Conservation (phyloP, 352 stramenopile species). For the Pythium phragmitis region DNA sequence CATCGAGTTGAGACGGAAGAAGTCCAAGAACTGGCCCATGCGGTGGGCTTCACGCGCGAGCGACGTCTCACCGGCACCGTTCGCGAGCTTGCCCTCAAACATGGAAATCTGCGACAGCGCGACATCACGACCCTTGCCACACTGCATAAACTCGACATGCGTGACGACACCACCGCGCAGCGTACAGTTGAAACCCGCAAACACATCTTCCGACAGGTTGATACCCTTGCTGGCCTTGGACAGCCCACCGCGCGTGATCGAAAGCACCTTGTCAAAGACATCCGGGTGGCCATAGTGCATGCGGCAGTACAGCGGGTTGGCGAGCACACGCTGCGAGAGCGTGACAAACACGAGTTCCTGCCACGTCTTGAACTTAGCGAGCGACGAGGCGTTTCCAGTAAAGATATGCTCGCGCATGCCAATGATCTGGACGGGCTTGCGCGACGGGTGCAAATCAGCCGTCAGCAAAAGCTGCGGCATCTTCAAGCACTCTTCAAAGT, state of each 20-base stretch:
- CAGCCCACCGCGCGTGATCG: slow-evolving; percentile 80
- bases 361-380: slow-evolving; percentile 86
- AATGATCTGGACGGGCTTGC: slow-evolving; percentile 80
- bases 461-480: slow-evolving; percentile 87
- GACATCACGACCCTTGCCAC: slow-evolving; percentile 85
- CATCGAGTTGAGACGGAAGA: slow-evolving; percentile 88
- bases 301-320: slow-evolving; percentile 66
- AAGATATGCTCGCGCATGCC: slow-evolving; percentile 91
- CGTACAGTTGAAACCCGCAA: slow-evolving; percentile 85
- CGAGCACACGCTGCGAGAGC: slow-evolving; percentile 80
- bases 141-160: slow-evolving; percentile 89
- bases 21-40: slow-evolving; percentile 75
- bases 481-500: slow-evolving; percentile 87
- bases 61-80: slow-evolving; percentile 79
- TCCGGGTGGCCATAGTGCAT: slow-evolving; percentile 90
- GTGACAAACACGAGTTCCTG: slow-evolving; percentile 88
- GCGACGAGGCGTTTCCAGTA: slow-evolving; percentile 79
- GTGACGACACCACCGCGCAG: slow-evolving; percentile 78
- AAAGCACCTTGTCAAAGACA: slow-evolving; percentile 87
- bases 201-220: slow-evolving; percentile 90
- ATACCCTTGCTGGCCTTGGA: slow-evolving; percentile 88
- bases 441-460: slow-evolving; percentile 33
- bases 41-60: slow-evolving; percentile 81
- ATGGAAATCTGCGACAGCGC: slow-evolving; percentile 87
- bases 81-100: slow-evolving; percentile 88